Conservation (phyloP, 225 moss, liverwort and hornwort genomes). For the Bryoerythrophyllum caledonicum region DNA sequence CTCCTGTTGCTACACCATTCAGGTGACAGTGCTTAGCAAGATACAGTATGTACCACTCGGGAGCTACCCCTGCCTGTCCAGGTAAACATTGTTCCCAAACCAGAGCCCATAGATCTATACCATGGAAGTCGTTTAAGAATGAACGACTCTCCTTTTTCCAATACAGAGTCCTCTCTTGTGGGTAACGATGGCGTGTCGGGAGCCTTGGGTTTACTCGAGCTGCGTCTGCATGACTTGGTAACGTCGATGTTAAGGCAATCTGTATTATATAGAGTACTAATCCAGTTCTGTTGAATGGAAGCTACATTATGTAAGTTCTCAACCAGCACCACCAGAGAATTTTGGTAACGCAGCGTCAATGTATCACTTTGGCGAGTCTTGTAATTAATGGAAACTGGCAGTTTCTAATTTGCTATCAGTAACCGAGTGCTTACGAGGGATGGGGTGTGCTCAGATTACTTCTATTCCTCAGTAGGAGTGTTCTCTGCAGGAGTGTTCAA, state of each 20-base stretch:
- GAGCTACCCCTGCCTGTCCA: background rate
- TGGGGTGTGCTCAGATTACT: background rate
- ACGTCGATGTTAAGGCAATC: background rate
- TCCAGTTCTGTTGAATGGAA: background rate
- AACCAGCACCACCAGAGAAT: background rate
- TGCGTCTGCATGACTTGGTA: background rate
- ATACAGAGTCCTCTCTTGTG: background rate
- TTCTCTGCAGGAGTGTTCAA: no score
- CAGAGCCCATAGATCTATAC: conserved; percentile 13
- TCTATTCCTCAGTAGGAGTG: no score
- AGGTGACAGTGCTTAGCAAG: conserved; percentile 7
- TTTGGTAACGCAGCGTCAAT: background rate
- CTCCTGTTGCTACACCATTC: background rate
- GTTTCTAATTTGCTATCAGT: no score
- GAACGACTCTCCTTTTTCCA: conserved; percentile 23
- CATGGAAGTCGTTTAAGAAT: background rate
- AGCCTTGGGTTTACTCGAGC: conserved; percentile 6
- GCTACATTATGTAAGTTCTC: background rate
- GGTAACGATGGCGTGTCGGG: conserved; percentile 12
- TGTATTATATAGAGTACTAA: background rate
- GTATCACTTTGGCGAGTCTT: background rate
- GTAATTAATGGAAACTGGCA: background rate
- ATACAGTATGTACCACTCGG: background rate
- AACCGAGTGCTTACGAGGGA: background rate
- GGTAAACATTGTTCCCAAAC: background rate